These are phyloP conservation scores for Backusella luteola DNA, from an alignment of 192 early-diverging fungal genomes.

Conservation along the genomic window DNA sequence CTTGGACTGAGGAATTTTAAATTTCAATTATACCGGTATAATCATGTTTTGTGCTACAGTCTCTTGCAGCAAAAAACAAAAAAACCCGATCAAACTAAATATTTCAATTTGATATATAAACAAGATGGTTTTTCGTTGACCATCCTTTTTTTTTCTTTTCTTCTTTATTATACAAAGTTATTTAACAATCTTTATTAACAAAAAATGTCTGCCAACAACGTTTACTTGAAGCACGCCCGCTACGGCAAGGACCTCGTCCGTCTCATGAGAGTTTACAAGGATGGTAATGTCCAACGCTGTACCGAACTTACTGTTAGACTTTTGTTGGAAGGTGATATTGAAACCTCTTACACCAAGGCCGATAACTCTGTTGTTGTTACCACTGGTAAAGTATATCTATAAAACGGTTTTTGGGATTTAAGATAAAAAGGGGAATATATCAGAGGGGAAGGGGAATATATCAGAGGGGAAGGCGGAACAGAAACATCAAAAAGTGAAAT, in stretches of 20 bases:
- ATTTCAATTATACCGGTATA: constrained; percentile 1
- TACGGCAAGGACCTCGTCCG: constrained; percentile 80
- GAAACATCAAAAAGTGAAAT: background rate
- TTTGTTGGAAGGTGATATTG: constrained; percentile 55
- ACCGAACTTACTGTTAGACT: constrained; percentile 68
- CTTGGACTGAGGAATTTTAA: background rate
- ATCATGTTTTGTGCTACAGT: background rate
- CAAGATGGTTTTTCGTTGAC: background rate
- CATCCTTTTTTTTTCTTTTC: background rate
- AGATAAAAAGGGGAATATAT: background rate
- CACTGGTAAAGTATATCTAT: constrained; percentile 42
- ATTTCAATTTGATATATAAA: constrained; percentile 2
- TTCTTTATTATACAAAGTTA: background rate
- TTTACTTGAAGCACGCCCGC: constrained; percentile 49
- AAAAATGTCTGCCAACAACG: constrained; percentile 23
- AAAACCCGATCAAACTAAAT: background rate
- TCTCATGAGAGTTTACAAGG: constrained; percentile 68
- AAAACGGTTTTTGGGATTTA: background rate
- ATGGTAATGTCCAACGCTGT: constrained; percentile 58
- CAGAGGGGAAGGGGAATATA: background rate
- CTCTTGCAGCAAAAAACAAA: background rate
- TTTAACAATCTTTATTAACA: background rate
- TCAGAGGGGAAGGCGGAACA: background rate
- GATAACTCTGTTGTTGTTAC: constrained; percentile 75
- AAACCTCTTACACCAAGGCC: constrained; percentile 71